Evolutionary conservation across 257 asterid species (phyloP).

Genomic region (Ehretia macrophylla): DNA sequence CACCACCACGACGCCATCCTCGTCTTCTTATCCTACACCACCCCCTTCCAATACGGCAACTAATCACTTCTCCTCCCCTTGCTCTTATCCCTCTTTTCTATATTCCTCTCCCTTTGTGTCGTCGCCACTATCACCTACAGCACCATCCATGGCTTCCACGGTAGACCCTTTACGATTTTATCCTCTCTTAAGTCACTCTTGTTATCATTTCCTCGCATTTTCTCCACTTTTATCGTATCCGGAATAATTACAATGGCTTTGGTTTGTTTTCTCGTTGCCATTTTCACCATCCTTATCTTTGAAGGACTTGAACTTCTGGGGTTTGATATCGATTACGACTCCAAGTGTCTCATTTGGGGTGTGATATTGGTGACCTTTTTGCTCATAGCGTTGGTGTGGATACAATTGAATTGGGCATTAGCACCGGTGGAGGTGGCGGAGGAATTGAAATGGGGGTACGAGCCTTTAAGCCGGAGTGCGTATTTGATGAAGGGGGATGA

Average conservation of each 20-base stretch:
- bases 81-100: slow-evolving; percentile 18
- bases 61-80: slow-evolving; percentile 19
- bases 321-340: too few species aligned
- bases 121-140: slow-evolving; percentile 47
- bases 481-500: slow-evolving; percentile 50
- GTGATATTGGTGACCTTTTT: slow-evolving; percentile 7
- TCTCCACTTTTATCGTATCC: slow-evolving; percentile 18
- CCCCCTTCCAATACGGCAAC: slow-evolving; percentile 8
- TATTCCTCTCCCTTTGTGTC: slow-evolving; percentile 34
- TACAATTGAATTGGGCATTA: slow-evolving; percentile 44
- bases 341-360: slow-evolving; percentile 16
- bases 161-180: slow-evolving; percentile 52
- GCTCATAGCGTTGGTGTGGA: slow-evolving; percentile 33
- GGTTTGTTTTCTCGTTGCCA: slow-evolving; percentile 10
- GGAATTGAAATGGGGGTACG: too few species aligned
- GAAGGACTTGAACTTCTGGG: too few species aligned
- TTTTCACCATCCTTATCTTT: too few species aligned
- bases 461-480: slow-evolving; percentile 51
- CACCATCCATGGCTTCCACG: slow-evolving; percentile 51
- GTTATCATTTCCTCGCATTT: slow-evolving; percentile 32
- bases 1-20: slow-evolving; percentile 32
- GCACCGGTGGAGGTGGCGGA: slow-evolving; percentile 44
- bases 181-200: slow-evolving; percentile 43
- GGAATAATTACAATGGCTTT: slow-evolving; percentile 4
- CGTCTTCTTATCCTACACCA: slow-evolving; percentile 26